Evolutionary conservation across 2,329 filamentous ascomycete species (phyloP).

Genomic region (Diaporthe vexans): DNA sequence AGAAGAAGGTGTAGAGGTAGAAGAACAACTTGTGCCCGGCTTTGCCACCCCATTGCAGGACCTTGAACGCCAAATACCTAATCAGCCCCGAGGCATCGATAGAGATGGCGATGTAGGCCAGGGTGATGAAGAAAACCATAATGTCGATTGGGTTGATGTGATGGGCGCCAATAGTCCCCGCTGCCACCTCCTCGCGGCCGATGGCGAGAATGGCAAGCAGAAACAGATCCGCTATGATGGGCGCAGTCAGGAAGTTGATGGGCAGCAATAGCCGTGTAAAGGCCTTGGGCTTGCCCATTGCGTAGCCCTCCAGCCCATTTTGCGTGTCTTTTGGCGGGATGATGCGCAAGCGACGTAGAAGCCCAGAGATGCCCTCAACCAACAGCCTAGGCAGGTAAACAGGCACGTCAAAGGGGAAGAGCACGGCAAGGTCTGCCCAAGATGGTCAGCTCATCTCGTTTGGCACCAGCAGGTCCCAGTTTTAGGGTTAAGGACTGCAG

Average conservation of each 20-base stretch:
- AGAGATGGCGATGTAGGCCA: conserved; percentile 83
- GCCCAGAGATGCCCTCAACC: conserved; percentile 59
- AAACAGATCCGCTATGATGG: conserved; percentile 79
- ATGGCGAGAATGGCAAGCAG: conserved; percentile 79
- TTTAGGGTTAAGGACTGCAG: neutral
- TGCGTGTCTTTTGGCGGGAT: conserved; percentile 49
- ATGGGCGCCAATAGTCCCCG: conserved; percentile 75
- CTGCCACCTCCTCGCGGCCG: conserved; percentile 75
- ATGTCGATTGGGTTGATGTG: conserved; percentile 79
- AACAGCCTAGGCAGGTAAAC: conserved; percentile 69
- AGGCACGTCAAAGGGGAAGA: conserved; percentile 78
- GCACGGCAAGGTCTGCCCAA: conserved; percentile 72
- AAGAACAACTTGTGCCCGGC: conserved; percentile 79
- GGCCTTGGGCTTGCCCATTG: conserved; percentile 42
- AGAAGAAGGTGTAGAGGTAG: conserved; percentile 82
- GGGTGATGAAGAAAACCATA: conserved; percentile 80
- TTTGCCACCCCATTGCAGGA: conserved; percentile 76
- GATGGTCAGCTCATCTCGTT: conserved; percentile 7
- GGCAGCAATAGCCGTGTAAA: conserved; percentile 71
- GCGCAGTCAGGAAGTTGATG: conserved; percentile 79
- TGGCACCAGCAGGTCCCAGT: neutral
- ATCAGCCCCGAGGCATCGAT: conserved; percentile 83
- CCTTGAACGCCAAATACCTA: conserved; percentile 77
- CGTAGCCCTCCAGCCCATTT: conserved; percentile 1
- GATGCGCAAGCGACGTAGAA: conserved; percentile 62